phyloP scores from a whole-genome alignment of 306 rosid species.

The Benincasa hispida region DNA sequence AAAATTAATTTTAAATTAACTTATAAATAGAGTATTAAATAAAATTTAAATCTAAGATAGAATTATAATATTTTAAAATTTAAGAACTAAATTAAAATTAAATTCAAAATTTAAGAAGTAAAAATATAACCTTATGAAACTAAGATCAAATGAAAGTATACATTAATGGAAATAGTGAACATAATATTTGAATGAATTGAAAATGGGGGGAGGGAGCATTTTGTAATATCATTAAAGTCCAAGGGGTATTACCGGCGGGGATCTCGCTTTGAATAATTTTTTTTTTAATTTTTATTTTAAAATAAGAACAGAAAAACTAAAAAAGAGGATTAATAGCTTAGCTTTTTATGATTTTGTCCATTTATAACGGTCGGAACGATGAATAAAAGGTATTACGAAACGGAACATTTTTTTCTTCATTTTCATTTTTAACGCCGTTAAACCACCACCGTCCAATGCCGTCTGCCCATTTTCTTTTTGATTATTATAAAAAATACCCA shows the following conservation, averaged over 20 bases:
- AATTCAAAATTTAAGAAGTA: not conserved
- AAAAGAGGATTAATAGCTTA: not conserved
- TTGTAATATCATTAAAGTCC: constrained; percentile 6
- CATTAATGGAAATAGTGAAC: not conserved
- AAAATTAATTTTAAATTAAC: too few species aligned
- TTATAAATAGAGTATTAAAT: too few species aligned
- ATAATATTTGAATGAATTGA: not conserved
- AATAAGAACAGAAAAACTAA: not conserved
- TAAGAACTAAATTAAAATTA: too few species aligned
- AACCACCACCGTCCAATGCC: constrained; percentile 10
- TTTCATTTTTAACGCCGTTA: constrained; percentile 33
- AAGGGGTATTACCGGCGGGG: constrained; percentile 7
- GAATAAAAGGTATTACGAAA: constrained; percentile 5
- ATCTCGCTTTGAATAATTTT: not conserved
- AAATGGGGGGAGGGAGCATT: not conserved
- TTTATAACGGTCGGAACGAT: constrained; percentile 57
- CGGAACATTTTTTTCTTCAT: constrained; percentile 8
- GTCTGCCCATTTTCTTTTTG: constrained; percentile 12
- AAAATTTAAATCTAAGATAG: too few species aligned
- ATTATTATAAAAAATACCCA: too few species aligned
- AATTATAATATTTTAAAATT: too few species aligned
- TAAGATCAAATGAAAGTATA: too few species aligned
- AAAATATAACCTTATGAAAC: not conserved
- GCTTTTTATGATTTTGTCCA: constrained; percentile 18
- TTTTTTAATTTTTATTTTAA: too few species aligned